Percentiles rank a stretch among this genome's conserved stretches.
Conservation (phyloP, 1,284 basidiomycete genomes). For the Naganishia liquefaciens region DNA sequence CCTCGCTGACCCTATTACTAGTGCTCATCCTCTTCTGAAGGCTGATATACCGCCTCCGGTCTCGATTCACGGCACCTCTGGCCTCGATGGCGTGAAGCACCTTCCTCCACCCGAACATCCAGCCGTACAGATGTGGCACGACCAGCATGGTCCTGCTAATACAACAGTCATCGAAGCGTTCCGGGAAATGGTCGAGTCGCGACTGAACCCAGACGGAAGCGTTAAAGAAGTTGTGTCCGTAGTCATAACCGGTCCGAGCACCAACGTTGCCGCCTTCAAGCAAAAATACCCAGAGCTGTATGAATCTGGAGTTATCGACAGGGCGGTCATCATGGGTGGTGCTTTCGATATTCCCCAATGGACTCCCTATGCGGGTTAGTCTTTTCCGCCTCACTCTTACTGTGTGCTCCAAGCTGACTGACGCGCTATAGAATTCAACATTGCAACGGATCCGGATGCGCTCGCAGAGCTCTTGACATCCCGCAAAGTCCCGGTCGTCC, state of each 20-base stretch:
- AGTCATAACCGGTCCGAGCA: slow-evolving; percentile 31
- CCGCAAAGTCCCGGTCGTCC: slow-evolving; percentile 26
- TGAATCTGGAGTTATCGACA: slow-evolving; percentile 26
- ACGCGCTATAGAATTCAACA: slow-evolving; percentile 29
- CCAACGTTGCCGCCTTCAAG: slow-evolving; percentile 31
- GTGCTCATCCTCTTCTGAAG: slow-evolving; percentile 30
- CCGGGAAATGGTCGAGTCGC: slow-evolving; percentile 19
- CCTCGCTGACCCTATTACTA: not conserved
- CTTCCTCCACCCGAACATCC: slow-evolving; percentile 25
- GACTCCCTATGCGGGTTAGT: slow-evolving; percentile 32
- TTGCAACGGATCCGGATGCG: slow-evolving; percentile 32
- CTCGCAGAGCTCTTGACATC: slow-evolving; percentile 28
- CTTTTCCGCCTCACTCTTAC: not conserved
- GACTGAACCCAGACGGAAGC: slow-evolving; percentile 14
- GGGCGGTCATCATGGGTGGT: slow-evolving; percentile 31
- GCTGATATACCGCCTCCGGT: slow-evolving; percentile 29
- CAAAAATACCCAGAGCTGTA: slow-evolving; percentile 18
- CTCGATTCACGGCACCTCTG: slow-evolving; percentile 30
- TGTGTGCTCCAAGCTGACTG: not conserved
- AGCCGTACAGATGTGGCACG: slow-evolving; percentile 22
- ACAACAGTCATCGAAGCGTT: slow-evolving; percentile 14
- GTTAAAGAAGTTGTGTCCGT: slow-evolving; percentile 24
- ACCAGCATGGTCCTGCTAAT: slow-evolving; percentile 4
- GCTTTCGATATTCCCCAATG: slow-evolving; percentile 32
- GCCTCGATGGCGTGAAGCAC: slow-evolving; percentile 27